Evolutionary conservation across 1,284 basidiomycete genomes (phyloP).

Genomic region (Afroboletus lepidellus): DNA sequence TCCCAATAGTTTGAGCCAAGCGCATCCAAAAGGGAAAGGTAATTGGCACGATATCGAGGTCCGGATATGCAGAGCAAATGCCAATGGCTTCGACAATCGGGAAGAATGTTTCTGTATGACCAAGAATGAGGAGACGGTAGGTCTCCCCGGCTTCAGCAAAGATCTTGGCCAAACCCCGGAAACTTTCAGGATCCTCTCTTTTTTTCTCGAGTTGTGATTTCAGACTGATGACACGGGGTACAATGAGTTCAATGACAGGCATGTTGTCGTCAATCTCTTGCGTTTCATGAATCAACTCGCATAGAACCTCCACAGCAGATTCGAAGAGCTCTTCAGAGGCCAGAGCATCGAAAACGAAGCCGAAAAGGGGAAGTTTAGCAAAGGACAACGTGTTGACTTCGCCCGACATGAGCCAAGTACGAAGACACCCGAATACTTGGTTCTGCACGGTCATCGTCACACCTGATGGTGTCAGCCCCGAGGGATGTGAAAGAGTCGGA

Average conservation of each 20-base stretch:
- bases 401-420: slow-evolving; percentile 87
- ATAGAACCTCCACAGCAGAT: slow-evolving; percentile 86
- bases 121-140: slow-evolving; percentile 86
- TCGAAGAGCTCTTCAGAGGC: slow-evolving; percentile 89
- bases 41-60: slow-evolving; percentile 96
- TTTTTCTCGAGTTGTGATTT: slow-evolving; percentile 59
- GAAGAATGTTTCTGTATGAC: slow-evolving; percentile 87
- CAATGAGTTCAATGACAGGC: slow-evolving; percentile 82
- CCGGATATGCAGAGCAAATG: slow-evolving; percentile 90
- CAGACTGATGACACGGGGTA: slow-evolving; percentile 79
- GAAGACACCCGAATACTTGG: slow-evolving; percentile 85
- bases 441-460: slow-evolving; percentile 81
- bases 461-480: slow-evolving; percentile 47
- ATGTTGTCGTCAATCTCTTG: slow-evolving; percentile 97
- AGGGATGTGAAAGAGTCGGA: not conserved
- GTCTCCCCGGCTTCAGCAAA: slow-evolving; percentile 97
- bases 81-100: slow-evolving; percentile 94
- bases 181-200: slow-evolving; percentile 82
- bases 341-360: slow-evolving; percentile 82
- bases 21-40: slow-evolving; percentile 99
- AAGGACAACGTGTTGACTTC: slow-evolving; percentile 73
- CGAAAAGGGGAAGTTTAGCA: slow-evolving; percentile 80
- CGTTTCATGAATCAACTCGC: slow-evolving; percentile 96
- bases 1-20: slow-evolving; percentile 80
- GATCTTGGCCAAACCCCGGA: slow-evolving; percentile 88